A percentile compares a stretch with the other conserved stretches of the same genome.
Evolutionary conservation across 805 yeast genomes (phyloP).

Genomic region (Suhomyces vadensis): DNA sequence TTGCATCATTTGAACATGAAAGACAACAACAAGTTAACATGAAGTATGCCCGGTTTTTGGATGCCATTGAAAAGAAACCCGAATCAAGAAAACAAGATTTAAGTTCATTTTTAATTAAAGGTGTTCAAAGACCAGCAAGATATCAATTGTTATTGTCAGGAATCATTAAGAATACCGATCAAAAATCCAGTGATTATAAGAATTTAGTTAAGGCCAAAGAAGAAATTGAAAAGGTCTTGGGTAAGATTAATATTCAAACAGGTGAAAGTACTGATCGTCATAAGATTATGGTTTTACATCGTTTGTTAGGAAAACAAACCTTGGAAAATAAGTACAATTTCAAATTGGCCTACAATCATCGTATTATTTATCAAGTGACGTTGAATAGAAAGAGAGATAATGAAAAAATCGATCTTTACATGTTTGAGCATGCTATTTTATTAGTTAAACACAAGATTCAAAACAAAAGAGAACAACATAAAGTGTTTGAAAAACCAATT

Average conservation of each 20-base stretch:
- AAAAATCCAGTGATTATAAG: slow-evolving; percentile 71
- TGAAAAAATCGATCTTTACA: slow-evolving; percentile 79
- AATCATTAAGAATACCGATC: slow-evolving; percentile 76
- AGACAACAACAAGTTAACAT: slow-evolving; percentile 89
- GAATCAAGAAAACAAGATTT: slow-evolving; percentile 89
- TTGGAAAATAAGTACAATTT: slow-evolving; percentile 84
- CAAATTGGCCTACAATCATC: slow-evolving; percentile 76
- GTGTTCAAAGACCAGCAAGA: slow-evolving; percentile 93
- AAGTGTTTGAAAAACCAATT: slow-evolving; percentile 87
- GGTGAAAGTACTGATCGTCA: slow-evolving; percentile 94
- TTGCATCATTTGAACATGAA: slow-evolving; percentile 94
- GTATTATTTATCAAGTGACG: slow-evolving; percentile 79
- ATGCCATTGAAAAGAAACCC: slow-evolving; percentile 81
- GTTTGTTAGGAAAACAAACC: slow-evolving; percentile 63
- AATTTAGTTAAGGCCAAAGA: slow-evolving; percentile 72
- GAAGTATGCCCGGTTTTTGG: slow-evolving; percentile 88
- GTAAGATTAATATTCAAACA: slow-evolving; percentile 78
- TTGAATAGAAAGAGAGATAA: slow-evolving; percentile 68
- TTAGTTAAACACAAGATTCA: slow-evolving; percentile 84
- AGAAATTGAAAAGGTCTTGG: slow-evolving; percentile 71
- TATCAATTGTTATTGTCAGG: slow-evolving; percentile 84
- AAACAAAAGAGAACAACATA: slow-evolving; percentile 86
- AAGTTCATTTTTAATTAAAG: slow-evolving; percentile 89
- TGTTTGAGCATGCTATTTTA: slow-evolving; percentile 84
- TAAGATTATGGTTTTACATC: slow-evolving; percentile 73